Base-by-base conservation (phyloP, 345 rosid species). In the Lepidium africanum region DNA sequence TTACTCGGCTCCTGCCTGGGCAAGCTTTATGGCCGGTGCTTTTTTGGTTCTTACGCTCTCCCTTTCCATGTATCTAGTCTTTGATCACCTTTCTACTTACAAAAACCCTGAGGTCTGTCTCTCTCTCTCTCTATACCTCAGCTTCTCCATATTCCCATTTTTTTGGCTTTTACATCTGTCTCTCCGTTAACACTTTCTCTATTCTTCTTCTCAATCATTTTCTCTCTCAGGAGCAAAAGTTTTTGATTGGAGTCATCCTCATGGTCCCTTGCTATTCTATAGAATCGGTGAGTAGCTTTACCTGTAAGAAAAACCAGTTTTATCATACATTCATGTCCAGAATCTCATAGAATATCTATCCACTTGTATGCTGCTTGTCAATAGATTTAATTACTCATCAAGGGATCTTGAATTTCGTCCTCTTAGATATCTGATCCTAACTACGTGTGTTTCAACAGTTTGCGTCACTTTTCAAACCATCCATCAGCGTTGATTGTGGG, bases 251-350 rank as follows among this genome's bases (percentile, higher is more conserved):
- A 50, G 97, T 95, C 79, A 87, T 91, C 77, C 81, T 95, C 55
- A 91, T 95, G 99, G 99, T 95, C 78, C 99, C 99, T 47, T 91
- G 90, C 86, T 95, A 91, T 69, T 84, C 92, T 0, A 54, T 95
- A 19, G 99, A 91, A 77, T 95, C 99, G 1, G 99, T 91, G 58
- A 85, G 96, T 75, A 35, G 7, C 59, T 56, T n/a, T 10, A 19
- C 21, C 30, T 9, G 9, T 55, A 17, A 6, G 57, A 25, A 39
- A 14, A 2, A 30, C 13, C 38, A 14, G 49, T 14, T 14, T 1
- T 61, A 3, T 61, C 53, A 6, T 47, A 9, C 51, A 47, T 9
- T 17, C 51, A 46, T 30, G 7, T 30, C 33, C 33, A 30, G 7
- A 30, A 30, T 30, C 33, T 30, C 33, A 52, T 33, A 6, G 58